Evolutionary conservation across 768 basidiomycete species (phyloP), one percentile per base, ranked within the genome.

Genomic region (Lentinula lateritia): DNA sequence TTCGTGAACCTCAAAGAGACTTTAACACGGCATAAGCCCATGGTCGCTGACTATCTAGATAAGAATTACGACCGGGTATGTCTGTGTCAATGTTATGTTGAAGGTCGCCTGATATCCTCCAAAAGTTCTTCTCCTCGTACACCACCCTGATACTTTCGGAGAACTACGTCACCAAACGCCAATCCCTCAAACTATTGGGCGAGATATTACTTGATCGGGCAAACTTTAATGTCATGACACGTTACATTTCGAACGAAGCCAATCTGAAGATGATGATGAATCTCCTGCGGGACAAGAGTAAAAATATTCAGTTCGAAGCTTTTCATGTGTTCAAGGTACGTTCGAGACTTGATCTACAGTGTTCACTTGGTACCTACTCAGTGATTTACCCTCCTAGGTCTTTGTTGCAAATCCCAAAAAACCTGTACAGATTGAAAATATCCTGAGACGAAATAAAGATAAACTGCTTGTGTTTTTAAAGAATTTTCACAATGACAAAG

Each of bases 241-340:
- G 89, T 6, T 99, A 98, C 72, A 99, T 99, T 67, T 85, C 93
- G 8, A 89, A 88, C 69, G 97, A 98, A 71, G 89, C 88, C 34
- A 99, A 98, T 72, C 82, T 99, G 65, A 98, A 98, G 88, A 93
- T 96, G 89, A 97, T 99, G 93, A 99, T 99, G 97, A 98, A 98
- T 74, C 83, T 98, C 60, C 79, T 99, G 60, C 84, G 95, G 64
- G 94, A 98, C 73, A 97, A 95, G 84, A 98, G 95, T 83, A 93
- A 94, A 82, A 99, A 99, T 74, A 98, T 99, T 50, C 97, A 99
- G 73, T 99, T 98, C 61, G 97, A 99, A 73, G 96, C 97, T 2
- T 99, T 99, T 76, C 97, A 99, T 69, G 97, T 99, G 42, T 99
- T 99, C 85, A 99, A 98, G 86, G 96, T 94, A 58, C n/a, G 83